Base-by-base conservation (phyloP, 176 grass and related monocot genomes). In the Rhynchospora breviuscula region DNA sequence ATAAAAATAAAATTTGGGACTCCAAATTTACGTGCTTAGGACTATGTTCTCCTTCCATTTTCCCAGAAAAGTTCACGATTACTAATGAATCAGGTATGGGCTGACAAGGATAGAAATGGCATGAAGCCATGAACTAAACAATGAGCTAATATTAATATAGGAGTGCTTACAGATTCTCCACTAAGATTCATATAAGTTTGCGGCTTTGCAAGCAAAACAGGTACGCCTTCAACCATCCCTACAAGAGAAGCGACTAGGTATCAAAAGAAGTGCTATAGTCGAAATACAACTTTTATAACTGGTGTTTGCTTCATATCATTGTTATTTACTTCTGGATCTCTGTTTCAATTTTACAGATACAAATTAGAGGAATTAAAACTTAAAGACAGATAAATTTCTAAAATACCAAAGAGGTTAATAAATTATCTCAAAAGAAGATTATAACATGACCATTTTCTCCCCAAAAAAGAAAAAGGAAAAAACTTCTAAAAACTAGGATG, bases 121-220 rank as follows among this genome's bases (percentile, higher is more conserved):
- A 86, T 29, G 6, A 81, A 85, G 35, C 6, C 26, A 29, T 29
- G 26, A 29, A 29, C 26, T 15, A 6, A 14, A 68, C n/a, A 60
- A 3, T 7, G 84, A 52, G n/a, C 68, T 14, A 73, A 84, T 2
- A 79, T 74, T 15, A 54, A 81, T 66, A 8, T 66, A 40, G 15
- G 72, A 48, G 2, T 56, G 51, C 95, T 89, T 91, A 98, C 95
- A 86, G 92, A 95, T 90, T 95, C 92, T 80, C 91, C 89, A 10
- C 95, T 93, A 47, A 98, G 87, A 89, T 98, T 98, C 93, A 98
- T 93, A 79, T 95, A 95, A 15, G 90, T 98, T 59, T 98, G 92
- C 51, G 92, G 92, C 79, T 93, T 93, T 63, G 88, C 92, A 65
- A 98, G 92, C 10, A 98, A 88, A 83, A 93, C 33, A 59, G 89